Evolutionary conservation across 2,329 filamentous ascomycete species (phyloP).

Genomic region (Hymenotorrendiella dingleyae): DNA sequence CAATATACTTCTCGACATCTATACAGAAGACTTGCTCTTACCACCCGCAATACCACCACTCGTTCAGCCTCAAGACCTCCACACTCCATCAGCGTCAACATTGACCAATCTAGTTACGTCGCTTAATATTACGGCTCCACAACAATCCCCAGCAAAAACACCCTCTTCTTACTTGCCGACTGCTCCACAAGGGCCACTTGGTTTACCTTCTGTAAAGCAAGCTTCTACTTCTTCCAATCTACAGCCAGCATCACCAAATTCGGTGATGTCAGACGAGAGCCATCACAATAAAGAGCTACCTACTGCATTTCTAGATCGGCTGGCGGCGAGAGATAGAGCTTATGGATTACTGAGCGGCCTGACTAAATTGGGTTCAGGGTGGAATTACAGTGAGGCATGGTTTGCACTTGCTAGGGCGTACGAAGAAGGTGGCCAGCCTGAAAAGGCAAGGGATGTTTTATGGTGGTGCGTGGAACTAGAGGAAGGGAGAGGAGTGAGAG

Average conservation of each 20-base stretch:
- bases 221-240: slow-evolving; percentile 24
- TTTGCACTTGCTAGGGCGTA: slow-evolving; percentile 80
- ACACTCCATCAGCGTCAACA: slow-evolving; percentile 23
- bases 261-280: slow-evolving; percentile 11
- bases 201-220: slow-evolving; percentile 21
- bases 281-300: slow-evolving; percentile 21
- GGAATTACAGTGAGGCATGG: slow-evolving; percentile 94
- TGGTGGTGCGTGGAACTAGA: slow-evolving; percentile 99
- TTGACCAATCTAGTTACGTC: slow-evolving; percentile 14
- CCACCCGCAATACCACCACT: slow-evolving; percentile 39
- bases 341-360: slow-evolving; percentile 75
- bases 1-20: slow-evolving; percentile 81
- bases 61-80: slow-evolving; percentile 22
- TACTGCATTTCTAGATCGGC: slow-evolving; percentile 49
- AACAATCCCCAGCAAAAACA: slow-evolving; percentile 8
- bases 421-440: slow-evolving; percentile 76
- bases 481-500: slow-evolving; percentile 71
- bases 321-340: slow-evolving; percentile 86
- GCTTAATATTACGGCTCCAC: slow-evolving; percentile 11
- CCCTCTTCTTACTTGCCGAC: slow-evolving; percentile 8
- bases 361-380: slow-evolving; percentile 79
- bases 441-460: slow-evolving; percentile 85
- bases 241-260: slow-evolving; percentile 15
- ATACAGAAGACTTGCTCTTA: slow-evolving; percentile 61
- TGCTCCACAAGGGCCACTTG: slow-evolving; percentile 28